Percentiles rank a stretch among this genome's conserved stretches.
Conservation (phyloP, 495 filamentous ascomycete species). For the Thozetella sp. region DNA sequence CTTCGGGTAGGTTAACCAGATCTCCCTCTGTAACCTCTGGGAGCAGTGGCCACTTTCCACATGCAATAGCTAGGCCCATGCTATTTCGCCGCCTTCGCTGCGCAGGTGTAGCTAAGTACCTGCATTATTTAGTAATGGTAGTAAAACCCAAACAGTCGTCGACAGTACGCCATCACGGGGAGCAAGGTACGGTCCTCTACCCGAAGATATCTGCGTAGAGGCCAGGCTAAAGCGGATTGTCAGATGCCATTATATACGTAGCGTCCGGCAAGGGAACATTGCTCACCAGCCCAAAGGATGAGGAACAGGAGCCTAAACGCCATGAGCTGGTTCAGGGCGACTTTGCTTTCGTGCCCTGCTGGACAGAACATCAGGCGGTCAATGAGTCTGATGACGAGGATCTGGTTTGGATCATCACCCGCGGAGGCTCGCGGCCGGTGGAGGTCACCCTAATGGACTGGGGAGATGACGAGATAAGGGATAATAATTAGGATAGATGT, state of each 20-base stretch:
- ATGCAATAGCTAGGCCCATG: neutral
- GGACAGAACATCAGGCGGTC: conserved; percentile 67
- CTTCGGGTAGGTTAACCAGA: conserved; percentile 47
- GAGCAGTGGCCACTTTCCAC: neutral
- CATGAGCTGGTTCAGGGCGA: conserved; percentile 60
- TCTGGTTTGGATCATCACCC: conserved; percentile 60
- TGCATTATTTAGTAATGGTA: conserved; percentile 41
- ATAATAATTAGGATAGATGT: neutral
- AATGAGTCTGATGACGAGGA: conserved; percentile 60
- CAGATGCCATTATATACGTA: conserved; percentile 49
- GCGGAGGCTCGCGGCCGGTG: conserved; percentile 56
- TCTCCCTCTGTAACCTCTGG: neutral
- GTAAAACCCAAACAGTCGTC: conserved; percentile 40
- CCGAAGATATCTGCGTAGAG: conserved; percentile 3
- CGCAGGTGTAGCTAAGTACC: neutral
- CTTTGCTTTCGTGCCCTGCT: conserved; percentile 66
- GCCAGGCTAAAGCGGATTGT: neutral
- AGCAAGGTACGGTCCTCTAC: conserved; percentile 39
- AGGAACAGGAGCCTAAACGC: conserved; percentile 42
- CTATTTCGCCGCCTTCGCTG: neutral
- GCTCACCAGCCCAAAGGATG: conserved; percentile 37
- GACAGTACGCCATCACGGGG: conserved; percentile 44
- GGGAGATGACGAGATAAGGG: conserved; percentile 41
- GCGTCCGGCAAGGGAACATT: conserved; percentile 40
- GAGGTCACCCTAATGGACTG: conserved; percentile 61